Base-by-base conservation (phyloP, 352 stramenopile species). In the Globisporangium okanoganense region DNA sequence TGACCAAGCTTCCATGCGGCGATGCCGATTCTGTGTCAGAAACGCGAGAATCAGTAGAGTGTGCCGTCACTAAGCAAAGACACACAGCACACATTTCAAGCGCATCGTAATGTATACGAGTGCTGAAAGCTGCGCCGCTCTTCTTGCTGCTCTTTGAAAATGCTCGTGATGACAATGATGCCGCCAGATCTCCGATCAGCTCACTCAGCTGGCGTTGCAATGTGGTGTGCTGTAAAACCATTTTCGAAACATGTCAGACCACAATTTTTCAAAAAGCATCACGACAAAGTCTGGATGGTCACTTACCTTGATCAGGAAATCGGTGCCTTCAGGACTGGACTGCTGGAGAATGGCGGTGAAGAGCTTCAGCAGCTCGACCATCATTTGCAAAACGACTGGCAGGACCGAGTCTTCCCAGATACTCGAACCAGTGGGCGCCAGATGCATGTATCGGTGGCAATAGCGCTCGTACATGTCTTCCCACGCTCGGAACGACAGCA, bases 401-500 rank as follows among this genome's bases (percentile, higher is more conserved):
- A 83, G 58, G 22, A 87, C 31, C 0, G 75, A 70, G 3, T 27
- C 43, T 43, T 44, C 66, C 77, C 77, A 85, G 18, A 62, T 52
- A 18, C 47, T 27, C 0, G 47, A 33, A 25, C 67, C 54, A 52
- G 56, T 64, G 12, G 33, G 20, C 13, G 41, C 41, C n/a, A 82
- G 33, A 1, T 65, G 63, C 65, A 82, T 65, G 40, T 47, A 70
- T 16, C 53, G 50, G 18, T 52, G 70, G 51, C 66, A 72, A 27
- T 73, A 76, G 18, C 53, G 48, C 56, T 70, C 59, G 27, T 57
- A 74, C 13, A 66, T 77, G 3, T 59, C 16, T 20, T 71, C 65
- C 76, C 76, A 83, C 25, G 65, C 62, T 18, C 70, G 62, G n/a
- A 82, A 43, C 2, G 72, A 82, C 16, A 86, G 64, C 33, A 67